Base-by-base conservation (phyloP, 768 basidiomycete species). In the Mrakia hoshinonis region DNA sequence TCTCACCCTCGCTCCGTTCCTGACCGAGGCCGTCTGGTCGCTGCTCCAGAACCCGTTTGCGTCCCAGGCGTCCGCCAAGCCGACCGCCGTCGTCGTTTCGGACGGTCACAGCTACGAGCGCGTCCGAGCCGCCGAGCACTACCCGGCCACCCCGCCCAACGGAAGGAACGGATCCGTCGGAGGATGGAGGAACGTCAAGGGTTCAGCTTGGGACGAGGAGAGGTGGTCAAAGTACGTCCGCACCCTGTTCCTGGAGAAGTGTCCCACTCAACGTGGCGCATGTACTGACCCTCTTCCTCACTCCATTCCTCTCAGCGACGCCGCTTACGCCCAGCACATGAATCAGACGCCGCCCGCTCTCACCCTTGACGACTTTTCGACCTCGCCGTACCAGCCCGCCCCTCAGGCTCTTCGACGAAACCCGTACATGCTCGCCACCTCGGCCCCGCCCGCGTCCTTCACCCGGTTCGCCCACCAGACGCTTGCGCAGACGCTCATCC, bases 401-500 rank as follows among this genome's bases (percentile, higher is more conserved):
- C 52, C 63, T 13, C 43, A 54, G 15, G 24, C 54, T 15, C 47
- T 58, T 49, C 49, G 62, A 52, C 34, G 39, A 22, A 72, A 76
- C 69, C 74, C 75, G 20, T 76, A 74, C 67, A 55, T 63, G 4
- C 67, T 76, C 36, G 36, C 38, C 4, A 18, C 43, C 26, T 4
- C 70, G 18, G 43, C 54, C 11, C 52, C 70, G 20, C 68, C 75
- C 4, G 46, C 62, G 3, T 46, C 73, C 1, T 76, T 76, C 55
- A 54, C 51, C 39, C 69, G 73, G 22, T 76, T 74, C 61, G 68
- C 73, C 63, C 67, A 73, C 67, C 74, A 72, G 52, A 76, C 75
- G 7, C 69, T 76, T 31, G 73, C 74, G 31, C 75, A 76, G 64
- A 76, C 75, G 36, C 60, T 76, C 51, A 69, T 76, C 55, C 69